These are phyloP conservation scores for Cephalotrichum gorgonifer DNA, from an alignment of 2,329 filamentous ascomycete species.

Conservation along the genomic window DNA sequence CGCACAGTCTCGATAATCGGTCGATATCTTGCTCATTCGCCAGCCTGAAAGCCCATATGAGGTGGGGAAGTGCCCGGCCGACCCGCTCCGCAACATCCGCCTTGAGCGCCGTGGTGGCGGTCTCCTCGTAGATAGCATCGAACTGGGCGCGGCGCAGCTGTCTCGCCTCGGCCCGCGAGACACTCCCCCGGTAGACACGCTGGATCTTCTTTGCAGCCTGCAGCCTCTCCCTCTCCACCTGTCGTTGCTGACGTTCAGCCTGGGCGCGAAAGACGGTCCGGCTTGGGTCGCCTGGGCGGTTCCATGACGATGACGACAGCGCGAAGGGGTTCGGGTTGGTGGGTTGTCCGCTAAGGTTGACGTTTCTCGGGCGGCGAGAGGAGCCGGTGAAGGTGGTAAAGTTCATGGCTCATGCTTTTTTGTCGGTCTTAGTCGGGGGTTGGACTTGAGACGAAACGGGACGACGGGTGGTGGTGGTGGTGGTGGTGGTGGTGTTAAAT, in stretches of 20 bases:
- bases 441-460: neutral
- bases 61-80: conserved; percentile 31
- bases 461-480: no score
- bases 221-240: conserved; percentile 68
- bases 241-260: conserved; percentile 70
- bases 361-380: conserved; percentile 76
- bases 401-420: conserved; percentile 4
- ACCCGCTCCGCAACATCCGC: conserved; percentile 23
- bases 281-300: conserved; percentile 5
- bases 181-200: conserved; percentile 71
- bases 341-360: conserved; percentile 83
- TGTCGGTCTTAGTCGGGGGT: neutral
- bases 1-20: conserved; percentile 34
- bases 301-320: conserved; percentile 31
- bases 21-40: conserved; percentile 33
- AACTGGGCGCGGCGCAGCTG: conserved; percentile 48
- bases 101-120: conserved; percentile 10
- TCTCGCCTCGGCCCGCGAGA: conserved; percentile 46
- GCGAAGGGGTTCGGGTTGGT: conserved; percentile 56
- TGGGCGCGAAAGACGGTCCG: conserved; percentile 78
- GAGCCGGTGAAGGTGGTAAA: conserved; percentile 86
- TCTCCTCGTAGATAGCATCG: conserved; percentile 44
- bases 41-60: conserved; percentile 39
- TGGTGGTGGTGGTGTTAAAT: neutral
- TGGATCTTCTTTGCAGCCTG: conserved; percentile 69